These are phyloP conservation scores for Pichia sorboxylosa DNA, from an alignment of 1,139 yeast species.

Conservation along the genomic window DNA sequence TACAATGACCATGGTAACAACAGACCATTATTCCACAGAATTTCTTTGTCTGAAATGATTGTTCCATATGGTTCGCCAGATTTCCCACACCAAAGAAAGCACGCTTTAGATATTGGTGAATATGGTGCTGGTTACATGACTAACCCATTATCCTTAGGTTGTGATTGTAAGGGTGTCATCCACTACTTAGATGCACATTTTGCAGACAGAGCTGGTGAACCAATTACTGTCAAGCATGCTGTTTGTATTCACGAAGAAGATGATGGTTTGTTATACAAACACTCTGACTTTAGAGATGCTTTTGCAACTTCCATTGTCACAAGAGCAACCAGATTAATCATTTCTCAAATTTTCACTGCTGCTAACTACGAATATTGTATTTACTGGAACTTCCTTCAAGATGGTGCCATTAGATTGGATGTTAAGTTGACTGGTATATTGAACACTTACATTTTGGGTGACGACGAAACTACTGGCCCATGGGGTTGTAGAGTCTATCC, in stretches of 20 bases:
- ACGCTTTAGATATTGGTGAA: slow-evolving; percentile 78
- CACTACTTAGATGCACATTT: slow-evolving; percentile 72
- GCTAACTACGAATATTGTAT: slow-evolving; percentile 78
- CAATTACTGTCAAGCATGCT: slow-evolving; percentile 63
- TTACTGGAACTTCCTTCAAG: slow-evolving; percentile 75
- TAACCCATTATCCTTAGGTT: slow-evolving; percentile 64
- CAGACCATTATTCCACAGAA: slow-evolving; percentile 65
- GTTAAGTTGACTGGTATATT: slow-evolving; percentile 71
- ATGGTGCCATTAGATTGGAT: slow-evolving; percentile 71
- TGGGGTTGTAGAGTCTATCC: slow-evolving; percentile 80
- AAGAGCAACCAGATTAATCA: slow-evolving; percentile 60
- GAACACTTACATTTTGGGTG: slow-evolving; percentile 54
- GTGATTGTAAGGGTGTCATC: slow-evolving; percentile 78
- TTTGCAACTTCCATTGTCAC: slow-evolving; percentile 65
- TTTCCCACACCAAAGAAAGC: slow-evolving; percentile 74
- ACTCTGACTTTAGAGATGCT: slow-evolving; percentile 73
- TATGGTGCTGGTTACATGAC: slow-evolving; percentile 83
- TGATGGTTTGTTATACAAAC: slow-evolving; percentile 67
- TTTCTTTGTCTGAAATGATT: slow-evolving; percentile 72
- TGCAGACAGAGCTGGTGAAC: slow-evolving; percentile 53
- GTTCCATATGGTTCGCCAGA: slow-evolving; percentile 77
- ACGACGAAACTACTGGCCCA: slow-evolving; percentile 53
- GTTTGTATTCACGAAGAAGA: slow-evolving; percentile 81
- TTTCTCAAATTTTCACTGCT: slow-evolving; percentile 75
- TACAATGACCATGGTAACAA: slow-evolving; percentile 65